These are phyloP conservation scores for Moesziomyces parantarcticus DNA, from an alignment of 1,284 basidiomycete species.

Conservation along the genomic window DNA sequence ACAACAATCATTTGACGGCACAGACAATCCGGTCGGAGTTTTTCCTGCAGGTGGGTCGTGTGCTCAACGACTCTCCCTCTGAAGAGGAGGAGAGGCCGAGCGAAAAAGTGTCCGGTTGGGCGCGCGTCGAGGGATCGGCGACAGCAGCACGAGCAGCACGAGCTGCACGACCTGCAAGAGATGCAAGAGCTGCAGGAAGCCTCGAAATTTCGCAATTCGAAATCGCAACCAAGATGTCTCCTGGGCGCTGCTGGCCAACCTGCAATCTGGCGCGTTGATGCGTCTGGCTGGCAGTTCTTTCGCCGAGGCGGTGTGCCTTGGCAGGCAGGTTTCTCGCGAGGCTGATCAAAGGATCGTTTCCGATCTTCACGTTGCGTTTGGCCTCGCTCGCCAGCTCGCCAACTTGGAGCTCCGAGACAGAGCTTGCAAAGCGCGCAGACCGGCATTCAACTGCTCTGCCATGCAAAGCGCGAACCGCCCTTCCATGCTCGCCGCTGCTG, in stretches of 20 bases:
- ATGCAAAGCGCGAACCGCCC: no score
- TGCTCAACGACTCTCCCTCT: background rate
- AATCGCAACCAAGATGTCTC: background rate
- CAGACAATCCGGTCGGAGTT: no score
- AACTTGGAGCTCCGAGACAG: background rate
- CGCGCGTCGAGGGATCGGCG: background rate
- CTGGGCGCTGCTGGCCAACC: background rate
- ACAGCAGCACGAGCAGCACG: background rate
- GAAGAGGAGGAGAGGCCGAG: no score
- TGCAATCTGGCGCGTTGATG: no score
- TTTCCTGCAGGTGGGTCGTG: background rate
- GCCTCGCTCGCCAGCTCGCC: background rate
- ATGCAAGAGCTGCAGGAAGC: background rate
- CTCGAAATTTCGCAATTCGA: background rate
- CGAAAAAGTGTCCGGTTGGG: no score
- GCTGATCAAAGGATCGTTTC: background rate
- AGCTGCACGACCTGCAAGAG: no score
- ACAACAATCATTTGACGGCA: no score
- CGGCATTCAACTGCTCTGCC: background rate
- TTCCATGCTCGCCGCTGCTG: no score
- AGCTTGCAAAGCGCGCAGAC: background rate
- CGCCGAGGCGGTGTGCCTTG: no score
- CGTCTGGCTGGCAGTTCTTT: no score
- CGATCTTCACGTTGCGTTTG: background rate
- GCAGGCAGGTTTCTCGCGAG: no score